phyloP scores from a whole-genome alignment of 2,329 filamentous ascomycete species.

The Pseudogymnoascus sp. region DNA sequence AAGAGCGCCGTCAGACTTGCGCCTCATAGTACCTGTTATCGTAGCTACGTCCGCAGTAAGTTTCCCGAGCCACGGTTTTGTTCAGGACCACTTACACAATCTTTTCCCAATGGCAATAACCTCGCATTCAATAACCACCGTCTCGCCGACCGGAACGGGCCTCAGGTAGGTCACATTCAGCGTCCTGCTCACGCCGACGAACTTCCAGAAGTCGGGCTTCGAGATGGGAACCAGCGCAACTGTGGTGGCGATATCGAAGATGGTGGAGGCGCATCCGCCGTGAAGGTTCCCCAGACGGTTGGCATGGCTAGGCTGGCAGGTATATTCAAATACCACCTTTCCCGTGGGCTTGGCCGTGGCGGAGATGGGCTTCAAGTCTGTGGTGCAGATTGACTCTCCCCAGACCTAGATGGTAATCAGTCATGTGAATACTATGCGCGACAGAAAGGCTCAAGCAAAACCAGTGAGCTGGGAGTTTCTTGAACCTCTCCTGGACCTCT shows the following conservation, averaged over 20 bases:
- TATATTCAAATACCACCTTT: conserved; percentile 35
- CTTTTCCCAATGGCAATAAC: conserved; percentile 52
- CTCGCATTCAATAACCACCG: conserved; percentile 48
- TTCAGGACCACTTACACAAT: conserved; percentile 32
- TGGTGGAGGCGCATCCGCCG: conserved; percentile 55
- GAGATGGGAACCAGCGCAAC: conserved; percentile 49
- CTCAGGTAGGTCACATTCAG: conserved; percentile 61
- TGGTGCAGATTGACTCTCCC: conserved; percentile 18
- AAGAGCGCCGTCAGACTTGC: conserved; percentile 44
- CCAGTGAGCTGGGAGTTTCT: conserved; percentile 7
- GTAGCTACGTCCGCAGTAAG: conserved; percentile 22
- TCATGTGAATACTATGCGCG: background rate
- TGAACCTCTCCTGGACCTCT: too few relatives aligned
- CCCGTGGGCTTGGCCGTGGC: conserved; percentile 21
- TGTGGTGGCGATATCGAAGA: conserved; percentile 61
- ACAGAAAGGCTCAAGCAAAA: background rate
- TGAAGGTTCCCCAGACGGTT: conserved; percentile 50
- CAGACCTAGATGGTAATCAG: conserved; percentile 21
- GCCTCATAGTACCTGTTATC: conserved; percentile 47
- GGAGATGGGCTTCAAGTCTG: conserved; percentile 20
- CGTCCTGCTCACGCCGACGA: conserved; percentile 56
- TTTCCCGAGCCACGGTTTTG: background rate
- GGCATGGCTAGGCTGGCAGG: conserved; percentile 42
- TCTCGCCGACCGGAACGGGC: conserved; percentile 51
- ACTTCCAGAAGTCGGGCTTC: conserved; percentile 52